Base-by-base conservation (phyloP, 345 rosid species). In the Pseudoturritis turrita region DNA sequence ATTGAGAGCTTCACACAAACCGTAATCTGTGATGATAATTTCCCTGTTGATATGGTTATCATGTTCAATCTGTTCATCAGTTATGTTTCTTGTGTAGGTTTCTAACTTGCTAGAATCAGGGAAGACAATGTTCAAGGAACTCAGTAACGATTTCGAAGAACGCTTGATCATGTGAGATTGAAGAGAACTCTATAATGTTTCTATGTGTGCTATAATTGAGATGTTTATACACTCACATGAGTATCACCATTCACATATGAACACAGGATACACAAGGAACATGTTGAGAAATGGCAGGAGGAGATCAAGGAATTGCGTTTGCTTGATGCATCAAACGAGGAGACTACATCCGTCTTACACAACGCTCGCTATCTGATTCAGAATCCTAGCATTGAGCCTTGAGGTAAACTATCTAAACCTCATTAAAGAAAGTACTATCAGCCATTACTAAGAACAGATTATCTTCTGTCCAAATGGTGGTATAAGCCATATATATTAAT, bases 241-340 rank as follows among this genome's bases (percentile, higher is more conserved):
- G 12, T 46, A 25, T 26, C 11, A 36, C 25, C 18, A 31, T 61
- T 35, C 22, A 33, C 46, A 40, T 33, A 57, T 70, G 37, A 41
- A 72, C 83, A 91, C 83, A 91, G 94, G 88, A 78, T 89, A 49
- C 94, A 89, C 65, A 87, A 78, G 84, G 97, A 95, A 70, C 84
- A 85, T 40, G 80, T 88, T 58, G 94, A 87, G 75, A 89, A 85
- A 78, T 95, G 98, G 96, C 96, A 87, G 70, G 91, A 88, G 22
- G 92, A 91, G 83, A 83, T 89, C 66, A 87, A 83, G 78, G 96
- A 86, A 71, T 57, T 88, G 71, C 82, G 88, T 58, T 55, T 86
- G 79, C 82, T 88, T 44, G 96, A 95, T 82, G 84, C 81, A 59
- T 80, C 91, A 19, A 95, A 91, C 71, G 92, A 91, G 80, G 92